Evolutionary conservation across 1,284 basidiomycete species (phyloP), one percentile per base, ranked within the genome.

Genomic region (Malassezia slooffiae): DNA sequence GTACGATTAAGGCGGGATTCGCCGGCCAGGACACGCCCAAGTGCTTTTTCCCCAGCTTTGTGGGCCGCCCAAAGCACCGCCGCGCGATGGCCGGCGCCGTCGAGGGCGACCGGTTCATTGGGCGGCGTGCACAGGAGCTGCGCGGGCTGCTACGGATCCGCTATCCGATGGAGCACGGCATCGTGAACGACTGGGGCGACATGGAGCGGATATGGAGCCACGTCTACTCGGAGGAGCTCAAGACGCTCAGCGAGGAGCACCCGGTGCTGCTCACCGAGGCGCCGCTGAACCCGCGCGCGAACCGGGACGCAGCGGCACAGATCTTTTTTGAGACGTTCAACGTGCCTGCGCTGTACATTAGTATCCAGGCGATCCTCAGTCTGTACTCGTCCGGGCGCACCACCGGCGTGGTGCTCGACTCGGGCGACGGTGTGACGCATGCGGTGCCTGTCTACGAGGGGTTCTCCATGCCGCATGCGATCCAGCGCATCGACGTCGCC

Each of bases 321-420:
- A 87, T 89, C 77, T 89, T 90, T 82, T 91, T 91, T 71, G 86
- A 91, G 76, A 89, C 85, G 29, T 90, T 90, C 79, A 99, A 99
- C 70, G 93, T 97, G 15, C 93, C 93, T 16, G 93, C 93, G 7
- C 75, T 99, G 50, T 97, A 89, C 73, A 91, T 85, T 13, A 90
- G 86, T 36, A 86, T 99, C 4, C 93, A 99, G 74, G 93, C 93
- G 20, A 91, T 99, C 16, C 75, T 99, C 43, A 88, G 88, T 56
- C 73, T 99, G 87, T 99, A 99, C 74, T 90, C 93, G 3, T 95
- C 91, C 5, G 93, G 93, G n/a, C 79, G 93, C 53, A 97, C 93
- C 49, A 97, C 93, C 22, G 93, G 93, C 28, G 95, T 97, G 46
- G 93, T 99, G 3, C 77, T 99, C 12, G 93, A 99, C 70, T 96